Conservation (phyloP, 2,329 filamentous ascomycete species). For the Rhinocladiella similis region DNA sequence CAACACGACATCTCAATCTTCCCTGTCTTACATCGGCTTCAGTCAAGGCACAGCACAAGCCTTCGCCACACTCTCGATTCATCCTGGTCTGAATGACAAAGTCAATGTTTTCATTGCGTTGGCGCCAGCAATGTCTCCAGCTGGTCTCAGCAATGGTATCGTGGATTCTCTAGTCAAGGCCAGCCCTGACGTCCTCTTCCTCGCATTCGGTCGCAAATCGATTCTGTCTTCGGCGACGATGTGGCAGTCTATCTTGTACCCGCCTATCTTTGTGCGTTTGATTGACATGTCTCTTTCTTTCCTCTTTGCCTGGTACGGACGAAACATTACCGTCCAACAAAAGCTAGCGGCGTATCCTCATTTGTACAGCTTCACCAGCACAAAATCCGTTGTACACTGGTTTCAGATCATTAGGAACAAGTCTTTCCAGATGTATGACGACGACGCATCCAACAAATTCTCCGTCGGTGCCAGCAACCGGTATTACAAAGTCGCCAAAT, state of each 20-base stretch:
- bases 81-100: constrained; percentile 87
- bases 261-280: constrained; percentile 83
- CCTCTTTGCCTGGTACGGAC: constrained; percentile 84
- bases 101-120: constrained; percentile 95
- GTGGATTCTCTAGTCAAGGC: constrained; percentile 93
- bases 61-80: constrained; percentile 88
- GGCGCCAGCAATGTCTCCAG: constrained; percentile 93
- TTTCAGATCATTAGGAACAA: constrained; percentile 98
- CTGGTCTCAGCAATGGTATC: constrained; percentile 82
- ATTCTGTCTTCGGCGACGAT: constrained; percentile 92
- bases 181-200: constrained; percentile 86
- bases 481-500: constrained; percentile 95
- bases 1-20: constrained; percentile 75
- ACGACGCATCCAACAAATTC: constrained; percentile 80
- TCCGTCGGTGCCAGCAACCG: constrained; percentile 70
- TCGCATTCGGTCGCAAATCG: constrained; percentile 87
- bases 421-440: constrained; percentile 97
- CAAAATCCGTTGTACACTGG: constrained; percentile 97
- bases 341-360: constrained; percentile 96
- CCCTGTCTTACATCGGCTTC: constrained; percentile 94
- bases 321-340: constrained; percentile 81
- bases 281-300: constrained; percentile 82
- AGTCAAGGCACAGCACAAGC: constrained; percentile 96
- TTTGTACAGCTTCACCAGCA: constrained; percentile 93
- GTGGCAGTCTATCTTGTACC: constrained; percentile 96